Base-by-base conservation (phyloP, 192 early-diverging fungal species). In the Lobosporangium transversale region DNA sequence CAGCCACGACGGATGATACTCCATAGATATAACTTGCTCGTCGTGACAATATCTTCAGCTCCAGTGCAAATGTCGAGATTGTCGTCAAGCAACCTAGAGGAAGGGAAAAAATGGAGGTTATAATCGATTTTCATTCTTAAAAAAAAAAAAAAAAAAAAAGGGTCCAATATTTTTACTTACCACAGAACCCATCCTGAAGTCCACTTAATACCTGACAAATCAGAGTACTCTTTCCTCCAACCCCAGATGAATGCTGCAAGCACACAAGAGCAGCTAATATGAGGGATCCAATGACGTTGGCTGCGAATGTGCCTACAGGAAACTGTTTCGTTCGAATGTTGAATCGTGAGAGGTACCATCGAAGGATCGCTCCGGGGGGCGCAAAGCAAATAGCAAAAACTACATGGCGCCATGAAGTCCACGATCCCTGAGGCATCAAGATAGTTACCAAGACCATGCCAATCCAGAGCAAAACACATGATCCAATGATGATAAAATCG, bases 181-280 rank as follows among this genome's bases (percentile, higher is more conserved):
- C 85, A 71, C 87, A 88, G 29, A 83, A 84, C 9, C 87, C 87
- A 79, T 86, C 83, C 8, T 78, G 53, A 31, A 88, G 52, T 15
- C 67, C 83, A 29, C 69, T 67, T 6, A 83, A n/a, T 3, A 82
- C 52, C 35, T 68, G 49, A 44, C 85, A 86, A 11, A 60, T 52
- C 5, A 80, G 49, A 0, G 53, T 17, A n/a, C 57, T 62, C n/a
- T 67, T 60, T 10, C 63, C 58, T 32, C 62, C 60, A 32, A 58
- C 21, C 2, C 21, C 23, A 0, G 76, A 49, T 6, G n/a, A 80
- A 51, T 81, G 65, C 24, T 80, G 60, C 11, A 86, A 32, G 23
- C 83, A 56, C 30, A 78, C 62, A 1, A 86, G 51, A 18, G 76
- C 60, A 8, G 83, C 83, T n/a, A 88, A 15, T 0, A 85, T 48